Evolutionary conservation across 257 asterid genomes (phyloP).

Genomic region (Jacaranda mimosifolia): DNA sequence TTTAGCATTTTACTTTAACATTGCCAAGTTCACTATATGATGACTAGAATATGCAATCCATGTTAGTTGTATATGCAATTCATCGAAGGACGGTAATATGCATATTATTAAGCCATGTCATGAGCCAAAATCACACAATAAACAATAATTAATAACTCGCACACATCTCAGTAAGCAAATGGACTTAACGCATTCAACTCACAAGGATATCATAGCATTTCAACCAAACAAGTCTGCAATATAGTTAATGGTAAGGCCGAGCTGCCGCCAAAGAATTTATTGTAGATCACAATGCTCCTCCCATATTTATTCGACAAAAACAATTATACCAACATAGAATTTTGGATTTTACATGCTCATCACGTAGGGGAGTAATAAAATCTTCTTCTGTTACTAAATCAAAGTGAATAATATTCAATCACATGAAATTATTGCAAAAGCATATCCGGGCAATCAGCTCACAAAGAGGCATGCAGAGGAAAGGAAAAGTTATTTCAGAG

Average conservation of each 20-base stretch:
- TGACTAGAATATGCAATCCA: no score
- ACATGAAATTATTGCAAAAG: neutral
- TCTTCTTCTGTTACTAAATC: neutral
- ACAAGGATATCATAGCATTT: neutral
- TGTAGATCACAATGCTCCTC: neutral
- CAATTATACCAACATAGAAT: neutral
- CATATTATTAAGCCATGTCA: neutral
- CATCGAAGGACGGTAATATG: neutral
- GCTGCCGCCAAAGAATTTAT: neutral
- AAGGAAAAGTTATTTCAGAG: no score
- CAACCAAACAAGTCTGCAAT: neutral
- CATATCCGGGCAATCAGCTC: no score
- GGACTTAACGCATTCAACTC: neutral
- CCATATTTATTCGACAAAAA: neutral
- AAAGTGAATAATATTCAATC: neutral
- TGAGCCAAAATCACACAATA: neutral
- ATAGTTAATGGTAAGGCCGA: neutral
- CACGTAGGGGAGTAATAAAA: neutral
- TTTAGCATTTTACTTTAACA: no score
- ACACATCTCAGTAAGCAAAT: neutral
- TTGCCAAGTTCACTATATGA: no score
- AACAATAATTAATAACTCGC: neutral
- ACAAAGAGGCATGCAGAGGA: no score
- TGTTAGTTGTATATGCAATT: neutral
- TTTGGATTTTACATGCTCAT: neutral